Conservation (phyloP, 2,329 filamentous ascomycete species). For the Xylariales sp. region DNA sequence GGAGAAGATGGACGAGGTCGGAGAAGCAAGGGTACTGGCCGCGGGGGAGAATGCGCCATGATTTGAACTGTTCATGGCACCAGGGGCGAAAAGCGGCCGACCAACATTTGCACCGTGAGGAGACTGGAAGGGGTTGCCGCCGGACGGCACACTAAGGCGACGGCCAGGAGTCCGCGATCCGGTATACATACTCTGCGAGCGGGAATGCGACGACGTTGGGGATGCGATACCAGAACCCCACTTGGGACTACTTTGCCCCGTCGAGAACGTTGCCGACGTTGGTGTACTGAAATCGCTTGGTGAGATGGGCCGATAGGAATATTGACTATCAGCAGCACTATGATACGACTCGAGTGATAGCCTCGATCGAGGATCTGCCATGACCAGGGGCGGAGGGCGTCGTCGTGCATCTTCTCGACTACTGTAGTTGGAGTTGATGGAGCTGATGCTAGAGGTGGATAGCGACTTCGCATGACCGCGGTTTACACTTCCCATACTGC, state of each 20-base stretch:
- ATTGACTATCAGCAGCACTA: conserved; percentile 58
- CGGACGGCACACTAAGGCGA: conserved; percentile 77
- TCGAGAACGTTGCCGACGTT: conserved; percentile 77
- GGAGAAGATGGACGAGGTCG: conserved; percentile 60
- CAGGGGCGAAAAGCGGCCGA: conserved; percentile 49
- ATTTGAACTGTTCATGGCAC: conserved; percentile 52
- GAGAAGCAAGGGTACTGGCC: conserved; percentile 58
- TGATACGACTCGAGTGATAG: conserved; percentile 66
- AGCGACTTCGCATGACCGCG: conserved; percentile 81
- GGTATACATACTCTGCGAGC: conserved; percentile 67
- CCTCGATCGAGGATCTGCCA: conserved; percentile 68
- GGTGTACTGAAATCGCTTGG: conserved; percentile 76
- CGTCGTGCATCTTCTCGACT: conserved; percentile 61
- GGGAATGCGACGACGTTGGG: conserved; percentile 64
- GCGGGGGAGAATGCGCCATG: conserved; percentile 51
- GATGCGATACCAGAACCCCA: conserved; percentile 67
- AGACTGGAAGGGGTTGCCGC: conserved; percentile 67
- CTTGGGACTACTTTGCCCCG: conserved; percentile 69
- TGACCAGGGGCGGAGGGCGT: conserved; percentile 76
- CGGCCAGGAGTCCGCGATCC: conserved; percentile 64
- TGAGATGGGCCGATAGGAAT: conserved; percentile 62
- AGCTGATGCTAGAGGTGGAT: conserved; percentile 80
- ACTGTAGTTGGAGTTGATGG: conserved; percentile 62
- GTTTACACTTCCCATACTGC: conserved; percentile 64
- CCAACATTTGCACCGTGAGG: conserved; percentile 53